phyloP scores from a whole-genome alignment of 495 filamentous ascomycete species.

The Pseudomonodictys pantanalensis region DNA sequence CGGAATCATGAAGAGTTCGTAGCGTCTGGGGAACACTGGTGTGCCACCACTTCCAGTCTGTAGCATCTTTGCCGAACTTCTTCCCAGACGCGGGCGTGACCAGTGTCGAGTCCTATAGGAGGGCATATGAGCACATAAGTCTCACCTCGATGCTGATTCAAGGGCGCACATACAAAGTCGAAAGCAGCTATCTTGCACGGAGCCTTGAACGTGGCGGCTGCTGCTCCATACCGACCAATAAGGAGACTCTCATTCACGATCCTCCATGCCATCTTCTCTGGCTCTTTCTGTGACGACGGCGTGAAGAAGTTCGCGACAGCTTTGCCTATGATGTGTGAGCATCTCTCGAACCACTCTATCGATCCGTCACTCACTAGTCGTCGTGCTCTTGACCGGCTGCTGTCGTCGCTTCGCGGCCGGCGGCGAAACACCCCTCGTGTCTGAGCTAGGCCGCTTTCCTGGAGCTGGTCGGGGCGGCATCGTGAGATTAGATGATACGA shows the following conservation, averaged over 20 bases:
- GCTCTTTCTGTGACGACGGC: constrained; percentile 78
- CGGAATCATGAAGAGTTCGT: constrained; percentile 64
- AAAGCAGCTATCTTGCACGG: constrained; percentile 75
- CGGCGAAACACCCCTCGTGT: constrained; percentile 51
- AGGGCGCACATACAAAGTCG: constrained; percentile 82
- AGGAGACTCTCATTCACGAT: constrained; percentile 67
- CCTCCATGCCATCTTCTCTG: constrained; percentile 72
- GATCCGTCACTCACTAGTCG: constrained; percentile 62
- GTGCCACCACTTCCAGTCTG: constrained; percentile 97
- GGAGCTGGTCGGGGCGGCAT: constrained; percentile 5
- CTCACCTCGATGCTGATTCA: background rate
- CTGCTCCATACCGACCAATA: constrained; percentile 62
- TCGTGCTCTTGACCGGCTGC: constrained; percentile 65
- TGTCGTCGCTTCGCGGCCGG: constrained; percentile 58
- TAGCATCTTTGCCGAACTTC: constrained; percentile 62
- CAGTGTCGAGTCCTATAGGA: constrained; percentile 75
- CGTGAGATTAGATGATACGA: no score
- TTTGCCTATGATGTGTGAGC: constrained; percentile 49
- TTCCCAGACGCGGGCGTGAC: constrained; percentile 79
- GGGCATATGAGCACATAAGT: constrained; percentile 5
- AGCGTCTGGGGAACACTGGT: constrained; percentile 62
- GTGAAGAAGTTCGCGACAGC: constrained; percentile 84
- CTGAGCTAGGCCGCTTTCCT: constrained; percentile 34
- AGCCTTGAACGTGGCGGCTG: constrained; percentile 39
- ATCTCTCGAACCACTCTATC: background rate